Evolutionary conservation across 768 basidiomycete genomes (phyloP), one percentile per base, ranked within the genome.

Genomic region (Lentinus brumalis): DNA sequence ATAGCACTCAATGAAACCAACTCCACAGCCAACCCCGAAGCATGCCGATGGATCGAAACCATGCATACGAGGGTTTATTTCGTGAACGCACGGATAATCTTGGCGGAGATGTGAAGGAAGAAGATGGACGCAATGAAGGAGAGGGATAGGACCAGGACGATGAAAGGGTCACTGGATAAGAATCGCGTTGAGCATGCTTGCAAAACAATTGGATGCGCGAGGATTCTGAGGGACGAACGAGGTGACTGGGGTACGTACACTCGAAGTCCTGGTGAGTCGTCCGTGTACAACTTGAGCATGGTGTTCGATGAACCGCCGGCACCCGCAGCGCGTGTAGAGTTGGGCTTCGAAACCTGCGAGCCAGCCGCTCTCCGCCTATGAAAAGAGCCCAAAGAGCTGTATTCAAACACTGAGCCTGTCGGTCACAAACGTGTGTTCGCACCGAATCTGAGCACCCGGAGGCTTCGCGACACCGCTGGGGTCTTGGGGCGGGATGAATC

Each of bases 231-330:
- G 49, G 18, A 40, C 10, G 41, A 57, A 54, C 29, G 41, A 42
- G 51, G 55, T 7, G 35, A 50, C 40, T 26, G 21, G 21, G 21
- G 21, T 26, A 89, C 95, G 74, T 74, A 98, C 97, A 99, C 94
- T 83, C 95, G 87, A 56, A 99, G 83, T 26, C 97, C 97, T 50
- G 93, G 94, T 60, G 96, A 96, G 72, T 98, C 97, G 73, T 98
- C 96, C 41, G 97, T 98, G 85, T 98, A 98, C 4, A 99, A 83
- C 78, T 93, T 94, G 71, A 99, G 85, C 97, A 99, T 98, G 59
- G 97, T 99, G 79, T 94, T 96, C 59, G 90, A 93, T 40, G 92
- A 95, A 56, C 97, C 97, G 56, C 97, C 97, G 59, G 94, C 94
- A 44, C 96, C 95, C 30, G 96, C 94, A 42, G 94, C 88, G 60